Percentiles rank a stretch among this genome's conserved stretches.
These are phyloP conservation scores for Naegleria lovaniensis DNA, from an alignment of 208 protist genomes.

Conservation along the genomic window DNA sequence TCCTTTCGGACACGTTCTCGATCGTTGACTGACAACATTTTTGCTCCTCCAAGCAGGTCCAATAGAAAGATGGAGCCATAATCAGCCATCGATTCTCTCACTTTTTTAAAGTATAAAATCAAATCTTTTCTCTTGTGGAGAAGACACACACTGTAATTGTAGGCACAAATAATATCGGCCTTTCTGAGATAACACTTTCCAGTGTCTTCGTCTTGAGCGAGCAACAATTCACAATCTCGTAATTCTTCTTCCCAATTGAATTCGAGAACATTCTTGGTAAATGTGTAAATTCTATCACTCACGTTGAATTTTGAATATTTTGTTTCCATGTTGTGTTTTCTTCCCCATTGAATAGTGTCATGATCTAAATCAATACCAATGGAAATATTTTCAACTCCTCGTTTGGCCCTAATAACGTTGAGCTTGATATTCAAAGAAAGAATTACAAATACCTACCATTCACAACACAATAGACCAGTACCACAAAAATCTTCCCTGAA, in stretches of 20 bases:
- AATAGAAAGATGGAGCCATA: neutral
- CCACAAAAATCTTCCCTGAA: conserved; percentile 18
- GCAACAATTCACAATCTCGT: neutral
- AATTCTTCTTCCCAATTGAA: neutral
- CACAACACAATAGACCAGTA: neutral
- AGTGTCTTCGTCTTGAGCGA: neutral
- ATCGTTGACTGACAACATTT: neutral
- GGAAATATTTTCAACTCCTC: neutral
- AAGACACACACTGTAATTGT: neutral
- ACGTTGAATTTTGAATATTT: neutral
- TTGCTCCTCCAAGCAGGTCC: neutral
- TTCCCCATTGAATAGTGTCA: neutral
- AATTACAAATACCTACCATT: neutral
- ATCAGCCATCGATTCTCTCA: neutral
- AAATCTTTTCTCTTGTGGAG: conserved; percentile 3
- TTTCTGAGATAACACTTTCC: neutral
- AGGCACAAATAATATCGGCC: neutral
- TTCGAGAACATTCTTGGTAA: neutral
- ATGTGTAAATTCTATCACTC: neutral
- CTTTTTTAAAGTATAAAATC: neutral
- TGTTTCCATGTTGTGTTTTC: neutral
- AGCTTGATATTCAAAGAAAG: too few relatives aligned
- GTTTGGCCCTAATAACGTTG: too few relatives aligned
- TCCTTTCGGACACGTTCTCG: neutral
- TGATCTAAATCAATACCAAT: neutral